These are phyloP conservation scores for Chaetomium strumarium DNA, from an alignment of 2,329 filamentous ascomycete species.

Conservation along the genomic window DNA sequence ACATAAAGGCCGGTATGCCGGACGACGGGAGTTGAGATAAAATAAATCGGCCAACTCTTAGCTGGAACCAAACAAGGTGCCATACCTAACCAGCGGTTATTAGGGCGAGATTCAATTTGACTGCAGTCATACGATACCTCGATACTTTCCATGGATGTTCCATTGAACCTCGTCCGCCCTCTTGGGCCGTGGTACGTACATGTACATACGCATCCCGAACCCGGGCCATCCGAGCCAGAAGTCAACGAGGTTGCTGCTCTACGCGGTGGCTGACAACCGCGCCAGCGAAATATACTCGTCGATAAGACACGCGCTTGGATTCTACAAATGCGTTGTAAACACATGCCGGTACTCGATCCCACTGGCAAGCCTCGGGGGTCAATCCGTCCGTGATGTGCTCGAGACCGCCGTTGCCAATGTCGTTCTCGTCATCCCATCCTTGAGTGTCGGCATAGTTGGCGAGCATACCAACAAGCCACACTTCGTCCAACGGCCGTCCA, in stretches of 20 bases:
- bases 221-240: neutral
- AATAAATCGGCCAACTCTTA: too few species aligned
- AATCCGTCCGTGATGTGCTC: constrained; percentile 25
- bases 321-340: constrained; percentile 43
- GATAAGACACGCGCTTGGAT: constrained; percentile 40
- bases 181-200: constrained; percentile 19
- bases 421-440: constrained; percentile 39
- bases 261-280: neutral
- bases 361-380: constrained; percentile 9
- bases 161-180: constrained; percentile 11
- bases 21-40: too few species aligned
- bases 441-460: constrained; percentile 43
- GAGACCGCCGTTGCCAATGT: constrained; percentile 36
- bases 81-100: too few species aligned
- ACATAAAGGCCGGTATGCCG: too few species aligned
- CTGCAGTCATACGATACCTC: too few species aligned
- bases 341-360: constrained; percentile 38
- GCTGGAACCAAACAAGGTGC: too few species aligned
- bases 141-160: too few species aligned
- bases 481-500: constrained; percentile 38
- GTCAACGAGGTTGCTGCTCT: neutral
- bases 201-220: neutral
- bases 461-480: constrained; percentile 39
- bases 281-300: constrained; percentile 41
- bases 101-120: too few species aligned